Conservation (phyloP, 139 green algal species). For the Haematococcus lacustris region DNA sequence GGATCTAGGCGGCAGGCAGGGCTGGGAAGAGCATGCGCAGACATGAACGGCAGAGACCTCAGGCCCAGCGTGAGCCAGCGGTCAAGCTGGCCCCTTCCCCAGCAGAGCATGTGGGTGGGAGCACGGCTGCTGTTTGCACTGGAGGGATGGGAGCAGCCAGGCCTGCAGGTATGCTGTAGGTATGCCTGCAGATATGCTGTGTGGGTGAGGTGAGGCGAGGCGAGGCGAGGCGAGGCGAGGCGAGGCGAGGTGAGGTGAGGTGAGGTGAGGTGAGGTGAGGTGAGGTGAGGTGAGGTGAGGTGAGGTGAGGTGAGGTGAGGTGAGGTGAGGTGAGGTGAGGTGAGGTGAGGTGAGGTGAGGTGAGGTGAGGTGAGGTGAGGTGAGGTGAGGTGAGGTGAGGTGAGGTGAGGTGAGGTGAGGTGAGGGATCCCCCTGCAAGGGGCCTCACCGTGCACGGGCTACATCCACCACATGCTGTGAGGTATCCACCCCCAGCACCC, state of each 20-base stretch:
- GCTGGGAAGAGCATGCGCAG: not conserved
- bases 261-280: too few species aligned
- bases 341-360: too few species aligned
- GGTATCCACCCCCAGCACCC: constrained; percentile 10
- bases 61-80: not conserved
- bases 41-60: not conserved
- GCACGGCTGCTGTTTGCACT: too few species aligned
- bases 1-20: not conserved
- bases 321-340: not conserved
- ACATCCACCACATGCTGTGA: constrained; percentile 7
- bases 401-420: not conserved
- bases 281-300: not conserved
- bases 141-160: too few species aligned
- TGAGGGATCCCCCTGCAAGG: not conserved
- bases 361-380: too few species aligned
- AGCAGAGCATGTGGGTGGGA: not conserved
- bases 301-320: not conserved
- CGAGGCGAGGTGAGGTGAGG: too few species aligned
- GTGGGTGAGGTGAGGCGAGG: too few species aligned
- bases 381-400: too few species aligned
- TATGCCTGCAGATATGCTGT: too few species aligned
- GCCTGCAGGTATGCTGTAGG: too few species aligned
- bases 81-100: not conserved
- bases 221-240: too few species aligned
- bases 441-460: not conserved